Conservation (phyloP, 2,329 filamentous ascomycete genomes). For the Plenodomus tracheiphilus region DNA sequence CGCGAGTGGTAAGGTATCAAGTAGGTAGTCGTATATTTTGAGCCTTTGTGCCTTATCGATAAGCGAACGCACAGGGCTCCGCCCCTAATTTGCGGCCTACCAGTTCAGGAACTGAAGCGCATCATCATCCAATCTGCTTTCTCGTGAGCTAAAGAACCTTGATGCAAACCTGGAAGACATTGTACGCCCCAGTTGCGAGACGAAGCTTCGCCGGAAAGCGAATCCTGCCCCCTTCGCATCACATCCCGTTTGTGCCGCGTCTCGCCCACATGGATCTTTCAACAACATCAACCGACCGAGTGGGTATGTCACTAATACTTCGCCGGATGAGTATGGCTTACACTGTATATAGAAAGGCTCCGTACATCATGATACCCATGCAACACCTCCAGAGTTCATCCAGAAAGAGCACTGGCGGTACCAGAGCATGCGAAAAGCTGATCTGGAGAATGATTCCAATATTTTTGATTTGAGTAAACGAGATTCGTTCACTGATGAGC, state of each 20-base stretch:
- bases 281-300: slow-evolving; percentile 20
- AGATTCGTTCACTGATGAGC: slow-evolving; percentile 38
- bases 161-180: neutral
- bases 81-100: neutral
- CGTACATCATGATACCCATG: slow-evolving; percentile 43
- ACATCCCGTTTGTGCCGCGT: neutral
- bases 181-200: neutral
- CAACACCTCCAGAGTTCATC: slow-evolving; percentile 40
- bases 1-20: too few species aligned
- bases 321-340: slow-evolving; percentile 28
- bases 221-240: neutral
- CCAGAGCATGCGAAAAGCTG: slow-evolving; percentile 60
- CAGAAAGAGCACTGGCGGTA: slow-evolving; percentile 52
- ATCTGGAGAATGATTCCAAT: slow-evolving; percentile 54
- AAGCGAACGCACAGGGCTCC: neutral
- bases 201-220: neutral
- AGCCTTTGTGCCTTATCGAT: neutral
- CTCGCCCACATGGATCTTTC: neutral
- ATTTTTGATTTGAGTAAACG: slow-evolving; percentile 48
- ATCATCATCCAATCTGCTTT: neutral
- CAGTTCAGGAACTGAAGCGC: neutral
- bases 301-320: slow-evolving; percentile 35
- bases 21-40: neutral
- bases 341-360: slow-evolving; percentile 21
- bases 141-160: neutral